Conservation (phyloP, 176 grass and related monocot species). For the Ensete glaucum region DNA sequence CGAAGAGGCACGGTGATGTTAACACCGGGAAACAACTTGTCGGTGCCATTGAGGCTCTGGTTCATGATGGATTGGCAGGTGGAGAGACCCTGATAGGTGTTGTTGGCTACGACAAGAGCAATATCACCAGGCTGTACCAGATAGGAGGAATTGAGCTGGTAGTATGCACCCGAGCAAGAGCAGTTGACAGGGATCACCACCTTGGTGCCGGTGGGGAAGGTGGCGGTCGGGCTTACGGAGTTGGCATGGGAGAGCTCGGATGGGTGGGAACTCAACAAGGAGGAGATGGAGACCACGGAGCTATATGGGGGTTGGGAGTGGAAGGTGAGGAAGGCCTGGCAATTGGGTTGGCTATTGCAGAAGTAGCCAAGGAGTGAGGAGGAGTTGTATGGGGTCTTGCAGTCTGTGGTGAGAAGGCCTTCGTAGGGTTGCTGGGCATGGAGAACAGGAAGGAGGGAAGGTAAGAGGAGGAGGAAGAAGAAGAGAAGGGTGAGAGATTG, state of each 20-base stretch:
- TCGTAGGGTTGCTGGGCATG: constrained; percentile 45
- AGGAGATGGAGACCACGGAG: constrained; percentile 21
- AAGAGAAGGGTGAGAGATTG: neutral
- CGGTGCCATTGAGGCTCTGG: constrained; percentile 24
- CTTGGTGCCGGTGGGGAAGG: constrained; percentile 18
- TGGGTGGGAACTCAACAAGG: constrained; percentile 36
- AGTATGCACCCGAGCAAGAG: constrained; percentile 42
- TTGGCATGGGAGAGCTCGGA: constrained; percentile 22
- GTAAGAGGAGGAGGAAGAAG: constrained; percentile 4
- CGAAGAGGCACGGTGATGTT: constrained; percentile 37
- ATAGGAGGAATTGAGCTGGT: constrained; percentile 50
- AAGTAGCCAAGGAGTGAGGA: constrained; percentile 55
- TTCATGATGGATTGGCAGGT: constrained; percentile 53
- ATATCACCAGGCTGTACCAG: constrained; percentile 15
- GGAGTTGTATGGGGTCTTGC: constrained; percentile 23
- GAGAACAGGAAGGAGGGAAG: neutral
- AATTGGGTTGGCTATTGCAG: constrained; percentile 28
- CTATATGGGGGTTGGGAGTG: constrained; percentile 14
- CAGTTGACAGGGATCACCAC: constrained; percentile 43
- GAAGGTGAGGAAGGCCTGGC: constrained; percentile 66
- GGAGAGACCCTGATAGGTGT: constrained; percentile 47
- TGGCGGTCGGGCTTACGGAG: neutral
- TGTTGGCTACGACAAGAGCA: constrained; percentile 30
- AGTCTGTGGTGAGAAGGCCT: constrained; percentile 27
- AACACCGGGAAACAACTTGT: neutral